phyloP scores from a whole-genome alignment of 345 rosid genomes.

The Jatropha curcas region DNA sequence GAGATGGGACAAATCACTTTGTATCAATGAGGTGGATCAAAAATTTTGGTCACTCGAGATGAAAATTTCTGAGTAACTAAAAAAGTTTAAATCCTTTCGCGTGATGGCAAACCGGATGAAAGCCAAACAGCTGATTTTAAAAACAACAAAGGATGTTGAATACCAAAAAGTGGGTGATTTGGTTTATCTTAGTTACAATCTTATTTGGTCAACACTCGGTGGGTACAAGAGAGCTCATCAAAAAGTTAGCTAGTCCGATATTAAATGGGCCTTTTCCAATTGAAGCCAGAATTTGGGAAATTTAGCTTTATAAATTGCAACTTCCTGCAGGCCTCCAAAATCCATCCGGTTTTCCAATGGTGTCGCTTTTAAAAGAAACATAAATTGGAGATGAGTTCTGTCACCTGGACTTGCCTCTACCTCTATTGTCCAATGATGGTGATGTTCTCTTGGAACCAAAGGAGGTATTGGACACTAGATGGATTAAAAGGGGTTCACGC shows the following conservation, averaged over 20 bases:
- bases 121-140: neutral
- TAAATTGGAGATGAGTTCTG: no score
- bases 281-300: rapidly evolving
- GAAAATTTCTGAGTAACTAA: neutral
- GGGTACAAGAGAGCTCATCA: neutral
- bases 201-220: rapidly evolving
- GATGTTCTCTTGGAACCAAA: neutral
- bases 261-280: neutral
- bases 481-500: neutral
- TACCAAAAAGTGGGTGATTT: no score
- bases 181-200: no score
- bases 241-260: neutral
- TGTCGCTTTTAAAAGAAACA: no score
- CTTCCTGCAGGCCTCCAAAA: rapidly evolving
- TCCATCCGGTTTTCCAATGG: neutral
- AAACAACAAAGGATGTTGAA: rapidly evolving
- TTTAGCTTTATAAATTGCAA: neutral
- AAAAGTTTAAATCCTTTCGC: no score
- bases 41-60: neutral
- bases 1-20: neutral
- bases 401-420: no score
- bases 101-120: neutral
- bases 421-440: neutral
- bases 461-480: neutral
- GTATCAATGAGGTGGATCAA: neutral